Percentiles rank a stretch among this genome's conserved stretches.
Evolutionary conservation across 352 stramenopile species (phyloP).

Genomic region (Phytophthora cajani): DNA sequence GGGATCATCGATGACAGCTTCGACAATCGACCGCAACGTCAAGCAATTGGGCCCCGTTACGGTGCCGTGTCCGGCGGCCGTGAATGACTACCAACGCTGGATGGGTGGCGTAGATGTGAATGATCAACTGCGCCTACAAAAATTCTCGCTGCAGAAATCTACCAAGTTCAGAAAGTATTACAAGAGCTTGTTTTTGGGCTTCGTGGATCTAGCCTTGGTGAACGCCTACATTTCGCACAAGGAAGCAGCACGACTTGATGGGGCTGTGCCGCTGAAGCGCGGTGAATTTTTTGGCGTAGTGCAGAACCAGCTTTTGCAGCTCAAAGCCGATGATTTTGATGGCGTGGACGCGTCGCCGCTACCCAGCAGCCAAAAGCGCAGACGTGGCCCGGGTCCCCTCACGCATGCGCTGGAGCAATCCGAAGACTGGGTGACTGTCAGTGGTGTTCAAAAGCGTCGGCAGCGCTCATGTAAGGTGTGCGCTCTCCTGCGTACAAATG

Average conservation of each 20-base stretch:
- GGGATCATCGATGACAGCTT: slow-evolving; percentile 7
- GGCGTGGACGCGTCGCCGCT: not conserved
- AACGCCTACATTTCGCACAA: not conserved
- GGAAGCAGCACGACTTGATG: not conserved
- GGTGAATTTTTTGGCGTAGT: not conserved
- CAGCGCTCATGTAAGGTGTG: slow-evolving; percentile 2
- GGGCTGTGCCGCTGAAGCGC: not conserved
- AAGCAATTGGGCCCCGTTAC: slow-evolving; percentile 5
- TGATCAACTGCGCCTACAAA: slow-evolving; percentile 26
- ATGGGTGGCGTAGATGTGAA: slow-evolving; percentile 34
- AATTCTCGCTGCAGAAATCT: slow-evolving; percentile 25
- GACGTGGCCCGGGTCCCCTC: not conserved
- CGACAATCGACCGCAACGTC: slow-evolving; percentile 17
- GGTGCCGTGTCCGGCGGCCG: slow-evolving; percentile 15
- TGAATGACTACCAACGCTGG: slow-evolving; percentile 36
- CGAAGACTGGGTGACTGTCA: slow-evolving; percentile 1
- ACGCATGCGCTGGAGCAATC: not conserved
- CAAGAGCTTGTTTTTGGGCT: no score
- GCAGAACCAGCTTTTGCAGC: slow-evolving; percentile 1
- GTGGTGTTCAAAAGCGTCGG: slow-evolving; percentile 1
- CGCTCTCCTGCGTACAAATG: not conserved
- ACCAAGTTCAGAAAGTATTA: not conserved
- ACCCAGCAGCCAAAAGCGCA: not conserved
- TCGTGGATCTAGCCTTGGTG: not conserved
- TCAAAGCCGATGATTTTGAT: slow-evolving; percentile 3